Base-by-base conservation (phyloP, 2,329 filamentous ascomycete genomes). In the Claviceps sp. region DNA sequence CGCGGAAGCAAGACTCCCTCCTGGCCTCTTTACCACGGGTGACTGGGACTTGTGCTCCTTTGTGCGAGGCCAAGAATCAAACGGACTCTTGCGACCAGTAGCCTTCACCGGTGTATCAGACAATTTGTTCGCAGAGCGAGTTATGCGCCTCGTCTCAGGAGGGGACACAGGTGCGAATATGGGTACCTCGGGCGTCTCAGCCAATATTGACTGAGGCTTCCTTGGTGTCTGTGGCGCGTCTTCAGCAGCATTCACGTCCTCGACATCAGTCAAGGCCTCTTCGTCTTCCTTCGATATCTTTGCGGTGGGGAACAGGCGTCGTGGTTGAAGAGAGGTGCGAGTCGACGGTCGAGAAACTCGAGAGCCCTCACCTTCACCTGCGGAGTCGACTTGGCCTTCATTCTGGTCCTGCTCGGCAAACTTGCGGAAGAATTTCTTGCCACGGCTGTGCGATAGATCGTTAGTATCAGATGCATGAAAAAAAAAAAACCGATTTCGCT, bases 381-480 rank as follows among this genome's bases (percentile, higher is more conserved):
- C 59, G 13, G 63, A 59, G 11, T 63, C 64, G 8, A 64, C 67
- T 43, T 68, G 60, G 23, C 55, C 58, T 9, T 59, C 47, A n/a
- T 38, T 56, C 20, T 46, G 64, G 23, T 68, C 68, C 46, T 69
- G 64, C 34, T 71, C 69, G 7, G 70, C 66, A 58, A 84, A 88
- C 61, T 82, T 85, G 65, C 82, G 81, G 70, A 88, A 88, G 52
- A 87, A 73, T 63, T 81, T 87, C 72, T 85, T 88, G 64, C 87
- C 87, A 60, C 87, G 87, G 73, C 85, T 89, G 55, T 22, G 50
- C 7, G 40, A 23, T 14, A 4, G 7, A 2, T n/a, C 3, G 29
- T 53, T 37, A 53, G 51, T 42, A 26, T 45, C 20, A 13, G 13
- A 36, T 36, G 9, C 22, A 23, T 3, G n/a, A 17, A n/a, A 3